Conservation (phyloP, 108 stramenopile genomes). For the Poteriospumella lacustris region DNA sequence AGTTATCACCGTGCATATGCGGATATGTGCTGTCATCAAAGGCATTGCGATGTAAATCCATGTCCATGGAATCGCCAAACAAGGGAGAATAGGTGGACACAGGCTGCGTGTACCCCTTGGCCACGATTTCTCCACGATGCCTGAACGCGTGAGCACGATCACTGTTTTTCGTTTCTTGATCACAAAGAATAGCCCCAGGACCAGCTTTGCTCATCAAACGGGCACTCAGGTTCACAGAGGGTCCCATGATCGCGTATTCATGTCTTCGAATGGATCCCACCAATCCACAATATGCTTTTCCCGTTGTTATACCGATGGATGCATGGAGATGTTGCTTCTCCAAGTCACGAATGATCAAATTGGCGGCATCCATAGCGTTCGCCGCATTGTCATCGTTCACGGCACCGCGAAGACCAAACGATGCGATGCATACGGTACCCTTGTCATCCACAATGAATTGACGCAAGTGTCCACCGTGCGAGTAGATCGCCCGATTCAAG, state of each 20-base stretch:
- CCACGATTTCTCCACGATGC: constrained; percentile 38
- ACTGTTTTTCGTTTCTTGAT: constrained; percentile 29
- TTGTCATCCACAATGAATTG: constrained; percentile 42
- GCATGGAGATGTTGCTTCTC: constrained; percentile 14
- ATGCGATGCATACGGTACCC: constrained; percentile 36
- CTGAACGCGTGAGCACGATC: constrained; percentile 38
- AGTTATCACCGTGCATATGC: no score
- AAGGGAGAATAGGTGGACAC: constrained; percentile 36
- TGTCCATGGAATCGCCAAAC: no score
- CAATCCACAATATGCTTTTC: constrained; percentile 34
- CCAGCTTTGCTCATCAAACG: constrained; percentile 45
- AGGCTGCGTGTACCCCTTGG: constrained; percentile 52
- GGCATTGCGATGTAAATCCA: no score
- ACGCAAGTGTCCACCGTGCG: constrained; percentile 38
- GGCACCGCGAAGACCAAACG: constrained; percentile 25
- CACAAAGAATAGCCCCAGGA: constrained; percentile 48
- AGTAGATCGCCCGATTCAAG: constrained; percentile 51
- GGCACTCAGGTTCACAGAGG: constrained; percentile 39
- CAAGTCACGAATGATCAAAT: constrained; percentile 35
- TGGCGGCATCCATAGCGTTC: constrained; percentile 40
- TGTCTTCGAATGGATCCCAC: constrained; percentile 26
- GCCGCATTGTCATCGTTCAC: constrained; percentile 31
- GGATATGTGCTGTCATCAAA: no score
- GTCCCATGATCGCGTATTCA: constrained; percentile 42
- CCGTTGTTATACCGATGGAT: constrained; percentile 39